Evolutionary conservation across 345 rosid species (phyloP).

Genomic region (Euphorbia lathyris): DNA sequence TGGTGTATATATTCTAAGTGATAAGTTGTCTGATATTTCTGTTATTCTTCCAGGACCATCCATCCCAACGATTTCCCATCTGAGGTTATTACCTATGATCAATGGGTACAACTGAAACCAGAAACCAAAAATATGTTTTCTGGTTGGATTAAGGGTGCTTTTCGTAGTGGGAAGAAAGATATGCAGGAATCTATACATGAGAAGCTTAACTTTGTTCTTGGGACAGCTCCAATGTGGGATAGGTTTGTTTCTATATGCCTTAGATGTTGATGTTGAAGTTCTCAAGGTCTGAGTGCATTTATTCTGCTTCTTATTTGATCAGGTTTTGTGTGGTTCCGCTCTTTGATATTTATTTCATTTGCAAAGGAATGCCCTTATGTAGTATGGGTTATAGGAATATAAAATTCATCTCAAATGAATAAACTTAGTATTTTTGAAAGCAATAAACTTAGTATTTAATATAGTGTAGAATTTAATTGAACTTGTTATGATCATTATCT

Average conservation of each 20-base stretch:
- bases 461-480: not conserved
- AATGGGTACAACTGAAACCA: constrained; percentile 69
- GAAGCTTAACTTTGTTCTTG: constrained; percentile 63
- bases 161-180: constrained; percentile 71
- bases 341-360: too few relatives aligned
- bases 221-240: constrained; percentile 94
- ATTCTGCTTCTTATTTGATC: constrained; percentile 1
- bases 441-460: too few relatives aligned
- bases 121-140: constrained; percentile 48
- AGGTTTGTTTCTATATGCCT: constrained; percentile 53
- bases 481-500: too few relatives aligned
- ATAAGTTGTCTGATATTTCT: not conserved
- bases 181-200: constrained; percentile 71
- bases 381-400: not conserved
- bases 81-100: constrained; percentile 70
- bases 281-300: not conserved
- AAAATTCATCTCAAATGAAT: not conserved
- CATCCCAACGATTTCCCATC: constrained; percentile 54
- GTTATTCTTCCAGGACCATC: constrained; percentile 42
- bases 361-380: not conserved
- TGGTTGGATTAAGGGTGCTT: constrained; percentile 82
- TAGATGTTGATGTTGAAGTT: not conserved
- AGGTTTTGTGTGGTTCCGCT: not conserved
- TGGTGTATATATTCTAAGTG: not conserved
- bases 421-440: too few relatives aligned